phyloP scores from a whole-genome alignment of 1,284 basidiomycete genomes.

The Phlebopus sp. region DNA sequence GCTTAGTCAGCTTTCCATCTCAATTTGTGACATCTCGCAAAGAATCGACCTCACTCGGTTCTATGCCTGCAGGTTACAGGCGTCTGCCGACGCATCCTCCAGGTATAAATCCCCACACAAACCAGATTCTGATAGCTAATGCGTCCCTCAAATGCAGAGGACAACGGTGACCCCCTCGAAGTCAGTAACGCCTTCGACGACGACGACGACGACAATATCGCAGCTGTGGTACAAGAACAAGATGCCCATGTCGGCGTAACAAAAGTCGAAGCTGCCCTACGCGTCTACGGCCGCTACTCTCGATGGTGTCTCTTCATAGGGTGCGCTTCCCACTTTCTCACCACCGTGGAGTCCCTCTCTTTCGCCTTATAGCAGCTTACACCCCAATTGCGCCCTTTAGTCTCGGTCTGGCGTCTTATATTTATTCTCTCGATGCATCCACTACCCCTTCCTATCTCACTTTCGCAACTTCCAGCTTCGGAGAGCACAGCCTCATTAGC shows the following conservation, averaged over 20 bases:
- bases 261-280: slow-evolving; percentile 51
- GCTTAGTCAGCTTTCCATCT: not conserved
- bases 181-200: not conserved
- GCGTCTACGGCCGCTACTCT: slow-evolving; percentile 50
- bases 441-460: slow-evolving; percentile 68
- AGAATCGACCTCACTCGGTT: not conserved
- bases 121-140: slow-evolving; percentile 2
- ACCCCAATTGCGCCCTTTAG: slow-evolving; percentile 31
- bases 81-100: slow-evolving; percentile 12
- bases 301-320: slow-evolving; percentile 64
- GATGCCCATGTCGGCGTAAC: slow-evolving; percentile 48
- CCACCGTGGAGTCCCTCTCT: not conserved
- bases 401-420: slow-evolving; percentile 68
- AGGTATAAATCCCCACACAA: slow-evolving; percentile 16
- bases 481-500: slow-evolving; percentile 59
- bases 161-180: not conserved
- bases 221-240: slow-evolving; percentile 10
- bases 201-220: not conserved
- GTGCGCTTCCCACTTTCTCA: slow-evolving; percentile 32
- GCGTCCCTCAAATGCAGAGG: slow-evolving; percentile 3
- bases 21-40: not conserved
- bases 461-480: slow-evolving; percentile 61
- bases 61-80: slow-evolving; percentile 13
- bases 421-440: slow-evolving; percentile 70
- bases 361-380: not conserved